phyloP scores from a whole-genome alignment of 2,329 filamentous ascomycete genomes.

The Dactylellina haptotyla region DNA sequence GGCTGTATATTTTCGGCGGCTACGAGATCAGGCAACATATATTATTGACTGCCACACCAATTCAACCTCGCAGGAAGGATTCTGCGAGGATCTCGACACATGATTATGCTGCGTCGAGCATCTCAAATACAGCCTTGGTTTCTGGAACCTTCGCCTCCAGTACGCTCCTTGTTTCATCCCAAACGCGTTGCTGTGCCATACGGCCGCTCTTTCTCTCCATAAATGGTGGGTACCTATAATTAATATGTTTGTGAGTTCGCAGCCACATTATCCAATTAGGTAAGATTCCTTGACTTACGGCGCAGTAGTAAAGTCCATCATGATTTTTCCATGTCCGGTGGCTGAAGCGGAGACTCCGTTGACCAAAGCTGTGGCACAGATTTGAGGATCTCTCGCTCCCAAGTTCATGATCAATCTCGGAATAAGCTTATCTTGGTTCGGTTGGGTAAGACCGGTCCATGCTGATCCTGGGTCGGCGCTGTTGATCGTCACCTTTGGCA shows the following conservation, averaged over 20 bases:
- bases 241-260: neutral
- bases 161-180: slow-evolving; percentile 58
- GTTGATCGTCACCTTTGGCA: slow-evolving; percentile 60
- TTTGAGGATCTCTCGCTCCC: slow-evolving; percentile 60
- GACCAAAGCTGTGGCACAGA: slow-evolving; percentile 61
- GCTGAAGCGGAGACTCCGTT: slow-evolving; percentile 60
- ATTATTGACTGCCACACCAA: no score
- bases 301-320: slow-evolving; percentile 61
- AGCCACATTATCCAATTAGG: neutral
- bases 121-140: slow-evolving; percentile 56
- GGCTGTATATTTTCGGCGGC: no score
- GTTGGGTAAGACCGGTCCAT: slow-evolving; percentile 61
- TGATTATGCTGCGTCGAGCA: slow-evolving; percentile 46
- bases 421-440: slow-evolving; percentile 61
- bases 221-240: slow-evolving; percentile 60
- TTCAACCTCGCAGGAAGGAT: no score
- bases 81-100: no score
- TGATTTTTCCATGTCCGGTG: slow-evolving; percentile 61
- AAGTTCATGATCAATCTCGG: slow-evolving; percentile 62
- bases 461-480: slow-evolving; percentile 62
- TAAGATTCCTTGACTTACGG: slow-evolving; percentile 58
- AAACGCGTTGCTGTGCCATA: slow-evolving; percentile 57
- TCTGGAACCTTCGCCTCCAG: slow-evolving; percentile 59
- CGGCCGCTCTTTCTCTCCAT: slow-evolving; percentile 59
- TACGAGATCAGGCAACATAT: no score